These are phyloP conservation scores for Aspergillus novoparasiticus DNA, from an alignment of 2,329 filamentous ascomycete genomes.

Conservation along the genomic window DNA sequence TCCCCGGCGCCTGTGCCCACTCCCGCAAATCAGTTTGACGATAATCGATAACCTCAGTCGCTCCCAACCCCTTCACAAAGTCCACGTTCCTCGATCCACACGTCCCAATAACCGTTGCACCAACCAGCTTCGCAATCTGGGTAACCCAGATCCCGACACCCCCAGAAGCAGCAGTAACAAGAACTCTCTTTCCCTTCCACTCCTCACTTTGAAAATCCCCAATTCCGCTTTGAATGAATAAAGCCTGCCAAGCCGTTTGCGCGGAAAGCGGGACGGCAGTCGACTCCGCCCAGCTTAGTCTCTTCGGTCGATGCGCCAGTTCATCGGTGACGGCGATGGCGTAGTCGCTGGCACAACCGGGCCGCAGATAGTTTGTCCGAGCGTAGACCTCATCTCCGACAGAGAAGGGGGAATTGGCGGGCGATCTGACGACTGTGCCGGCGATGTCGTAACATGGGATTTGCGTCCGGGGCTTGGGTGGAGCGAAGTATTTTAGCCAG, in stretches of 20 bases:
- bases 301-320: constrained; percentile 39
- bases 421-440: constrained; percentile 41
- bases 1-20: constrained; percentile 33
- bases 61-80: constrained; percentile 45
- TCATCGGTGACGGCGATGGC: constrained; percentile 38
- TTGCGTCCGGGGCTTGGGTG: constrained; percentile 25
- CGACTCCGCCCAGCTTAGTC: constrained; percentile 39
- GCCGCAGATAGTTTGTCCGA: constrained; percentile 37
- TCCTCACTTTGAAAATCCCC: constrained; percentile 13
- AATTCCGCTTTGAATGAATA: constrained; percentile 43
- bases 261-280: constrained; percentile 45
- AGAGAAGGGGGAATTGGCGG: constrained; percentile 39
- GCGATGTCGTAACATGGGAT: constrained; percentile 49
- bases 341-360: constrained; percentile 44
- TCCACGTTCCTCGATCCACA: constrained; percentile 42
- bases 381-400: constrained; percentile 44
- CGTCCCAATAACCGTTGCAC: constrained; percentile 44
- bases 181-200: constrained; percentile 41
- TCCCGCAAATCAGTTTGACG: constrained; percentile 16
- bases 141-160: constrained; percentile 49
- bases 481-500: constrained; percentile 42
- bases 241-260: constrained; percentile 48
- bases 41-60: constrained; percentile 47
- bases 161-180: constrained; percentile 50
- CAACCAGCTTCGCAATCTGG: constrained; percentile 30